Evolutionary conservation across 169 alveolate genomes (phyloP), one percentile per base, ranked within the genome.

Genomic region (Eimeria falciformis): DNA sequence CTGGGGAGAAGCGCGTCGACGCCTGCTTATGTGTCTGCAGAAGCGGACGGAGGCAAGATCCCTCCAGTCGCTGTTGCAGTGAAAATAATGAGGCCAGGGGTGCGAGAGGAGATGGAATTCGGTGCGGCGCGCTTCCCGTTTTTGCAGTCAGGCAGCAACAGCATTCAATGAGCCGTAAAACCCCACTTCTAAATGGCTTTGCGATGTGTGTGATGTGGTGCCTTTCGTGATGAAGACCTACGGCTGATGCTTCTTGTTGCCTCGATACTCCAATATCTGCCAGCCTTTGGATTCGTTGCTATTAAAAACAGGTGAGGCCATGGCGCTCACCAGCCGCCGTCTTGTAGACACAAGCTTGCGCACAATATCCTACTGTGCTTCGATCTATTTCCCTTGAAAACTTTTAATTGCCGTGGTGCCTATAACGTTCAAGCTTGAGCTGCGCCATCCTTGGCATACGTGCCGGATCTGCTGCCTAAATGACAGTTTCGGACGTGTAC

Each of bases 51-150:
- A 5, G 27, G 29, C 53, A 81, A 81, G 90, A 5, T 81, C 37
- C 90, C 90, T 2, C 90, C 90, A 37, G 90, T 81, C 43, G 90
- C 90, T 21, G 90, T 81, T 56, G 90, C 90, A 55, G 90, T 81
- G 90, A 81, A 81, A 68, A 27, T 81, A 14, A 81, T 81, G 90
- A 53, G 90, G 77, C 90, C 90, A 33, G 90, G 90, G 37, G 90
- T 81, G 58, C 90, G 90, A 33, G 90, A 81, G 58, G 90, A 71
- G 21, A 81, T 81, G 90, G 90, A 81, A 81, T 81, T 81, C 77
- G 90, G 90, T 81, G 90, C 7, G 90, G n/a, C 77, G 45, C 65
- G 90, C 90, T 53, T 12, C 53, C 77, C 43, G 27, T 33, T 71
- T 17, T 14, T 29, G 12, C 88, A 79, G 3, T 29, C 29, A 45